Evolutionary conservation across 2,329 filamentous ascomycete species (phyloP), one percentile per base, ranked within the genome.

Genomic region (Pestalotiopsis sp.): DNA sequence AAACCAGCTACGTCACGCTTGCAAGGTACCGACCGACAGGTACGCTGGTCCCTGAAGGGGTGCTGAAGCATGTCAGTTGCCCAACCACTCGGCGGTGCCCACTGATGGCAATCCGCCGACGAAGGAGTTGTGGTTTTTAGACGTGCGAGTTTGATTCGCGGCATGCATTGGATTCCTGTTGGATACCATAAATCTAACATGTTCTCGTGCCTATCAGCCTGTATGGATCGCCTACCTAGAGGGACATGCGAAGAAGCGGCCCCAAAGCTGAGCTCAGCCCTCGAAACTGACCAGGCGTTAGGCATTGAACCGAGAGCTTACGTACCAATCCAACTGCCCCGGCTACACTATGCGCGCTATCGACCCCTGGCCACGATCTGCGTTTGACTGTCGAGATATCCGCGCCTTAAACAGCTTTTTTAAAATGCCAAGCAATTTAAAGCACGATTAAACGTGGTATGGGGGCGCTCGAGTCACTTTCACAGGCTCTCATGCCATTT

Each of bases 371-470:
- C 45, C 39, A 57, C 23, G 63, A 66, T 66, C 63, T 66, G 49
- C 63, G 49, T 58, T 66, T 66, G 41, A 58, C 41, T 66, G 41
- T 56, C 27, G 31, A 41, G 63, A 39, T 57, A 57, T 58, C 49
- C n/a, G 31, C 31, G 63, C 63, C n/a, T 56, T 57, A 56, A 66
- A 57, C 63, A 57, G 62, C n/a, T 66, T 58, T 56, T 66, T 66
- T 36, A 49, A 23, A 57, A 56, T 49, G 63, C 63, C 63, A 66
- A 66, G 63, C 63, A 66, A 66, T 66, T 66, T 66, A 66, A 66
- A 66, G 63, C 63, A 57, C 39, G 49, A 66, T 66, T 57, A 58
- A 14, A 41, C 49, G 23, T 25, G 63, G 17, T 45, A 66, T 66
- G 52, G 45, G 63, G 45, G 23, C 27, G 63, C 45, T 52, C 31